These are phyloP conservation scores for Hymenoscyphus infarciens DNA, from an alignment of 2,329 filamentous ascomycete genomes.

Conservation along the genomic window DNA sequence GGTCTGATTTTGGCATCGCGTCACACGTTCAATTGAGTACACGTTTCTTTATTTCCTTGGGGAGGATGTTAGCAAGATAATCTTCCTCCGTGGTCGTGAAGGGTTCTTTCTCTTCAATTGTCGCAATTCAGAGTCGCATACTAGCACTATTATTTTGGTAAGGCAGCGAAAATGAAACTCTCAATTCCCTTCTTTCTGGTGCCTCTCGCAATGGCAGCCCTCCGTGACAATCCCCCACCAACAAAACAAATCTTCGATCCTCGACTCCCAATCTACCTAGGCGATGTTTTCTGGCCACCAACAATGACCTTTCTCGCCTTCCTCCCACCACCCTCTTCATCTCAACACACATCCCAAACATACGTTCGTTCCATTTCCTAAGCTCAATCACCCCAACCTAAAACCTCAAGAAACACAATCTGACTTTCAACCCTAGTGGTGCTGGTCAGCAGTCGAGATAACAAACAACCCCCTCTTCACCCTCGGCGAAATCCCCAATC, in stretches of 20 bases:
- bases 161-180: constrained; percentile 18
- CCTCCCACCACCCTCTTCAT: constrained; percentile 17
- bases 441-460: constrained; percentile 23
- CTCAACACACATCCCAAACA: constrained; percentile 13
- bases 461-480: constrained; percentile 22
- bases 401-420: background rate
- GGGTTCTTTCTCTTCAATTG: background rate
- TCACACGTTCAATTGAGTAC: constrained; percentile 9
- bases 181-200: constrained; percentile 10
- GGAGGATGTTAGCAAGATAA: background rate
- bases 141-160: background rate
- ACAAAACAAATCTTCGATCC: constrained; percentile 16
- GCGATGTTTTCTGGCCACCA: constrained; percentile 31
- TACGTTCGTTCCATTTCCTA: constrained; percentile 7
- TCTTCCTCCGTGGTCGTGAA: background rate
- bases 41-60: constrained; percentile 9
- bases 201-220: constrained; percentile 10
- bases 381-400: background rate
- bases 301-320: constrained; percentile 31
- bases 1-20: background rate
- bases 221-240: constrained; percentile 3
- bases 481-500: constrained; percentile 20
- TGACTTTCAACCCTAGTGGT: constrained; percentile 19
- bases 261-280: constrained; percentile 30
- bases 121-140: background rate